These are phyloP conservation scores for Thoreauomyces humboldtii DNA, from an alignment of 192 early-diverging fungal species.

Conservation along the genomic window DNA sequence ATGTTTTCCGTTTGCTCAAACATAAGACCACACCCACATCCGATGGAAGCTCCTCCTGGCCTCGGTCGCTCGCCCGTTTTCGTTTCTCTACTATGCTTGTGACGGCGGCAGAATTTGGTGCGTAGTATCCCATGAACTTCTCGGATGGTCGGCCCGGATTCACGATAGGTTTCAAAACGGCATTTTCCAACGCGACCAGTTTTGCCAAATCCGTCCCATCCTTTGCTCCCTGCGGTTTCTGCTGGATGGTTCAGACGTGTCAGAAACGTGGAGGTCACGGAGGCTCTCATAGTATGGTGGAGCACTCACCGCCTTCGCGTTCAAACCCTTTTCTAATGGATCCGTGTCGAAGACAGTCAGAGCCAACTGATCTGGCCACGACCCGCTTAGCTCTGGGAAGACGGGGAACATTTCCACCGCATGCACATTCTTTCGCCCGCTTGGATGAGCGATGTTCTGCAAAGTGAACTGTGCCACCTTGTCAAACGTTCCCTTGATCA, in stretches of 20 bases:
- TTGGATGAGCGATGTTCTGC: slow-evolving; percentile 28
- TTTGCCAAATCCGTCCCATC: slow-evolving; percentile 4
- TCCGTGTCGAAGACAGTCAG: slow-evolving; percentile 30
- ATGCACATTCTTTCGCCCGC: neutral
- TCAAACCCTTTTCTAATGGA: slow-evolving; percentile 25
- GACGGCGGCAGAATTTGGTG: neutral
- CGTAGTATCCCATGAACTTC: slow-evolving; percentile 25
- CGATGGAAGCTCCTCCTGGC: neutral
- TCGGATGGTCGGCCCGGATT: slow-evolving; percentile 11
- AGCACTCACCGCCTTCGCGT: neutral
- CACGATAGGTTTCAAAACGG: slow-evolving; percentile 21
- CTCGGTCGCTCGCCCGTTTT: neutral
- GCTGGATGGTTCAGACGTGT: neutral
- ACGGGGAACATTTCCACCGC: slow-evolving; percentile 36
- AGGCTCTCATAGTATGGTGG: neutral
- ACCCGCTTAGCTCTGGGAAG: slow-evolving; percentile 32
- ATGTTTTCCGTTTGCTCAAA: too few relatives aligned
- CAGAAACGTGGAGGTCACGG: neutral
- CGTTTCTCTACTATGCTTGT: neutral
- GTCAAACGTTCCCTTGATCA: slow-evolving; percentile 30
- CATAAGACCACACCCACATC: too few relatives aligned
- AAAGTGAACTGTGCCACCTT: slow-evolving; percentile 8
- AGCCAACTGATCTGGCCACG: slow-evolving; percentile 18
- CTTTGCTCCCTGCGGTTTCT: neutral
- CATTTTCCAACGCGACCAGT: slow-evolving; percentile 8